Evolutionary conservation across 805 yeast genomes (phyloP), one percentile per base, ranked within the genome.

Genomic region (Wickerhamomyces mucosus): DNA sequence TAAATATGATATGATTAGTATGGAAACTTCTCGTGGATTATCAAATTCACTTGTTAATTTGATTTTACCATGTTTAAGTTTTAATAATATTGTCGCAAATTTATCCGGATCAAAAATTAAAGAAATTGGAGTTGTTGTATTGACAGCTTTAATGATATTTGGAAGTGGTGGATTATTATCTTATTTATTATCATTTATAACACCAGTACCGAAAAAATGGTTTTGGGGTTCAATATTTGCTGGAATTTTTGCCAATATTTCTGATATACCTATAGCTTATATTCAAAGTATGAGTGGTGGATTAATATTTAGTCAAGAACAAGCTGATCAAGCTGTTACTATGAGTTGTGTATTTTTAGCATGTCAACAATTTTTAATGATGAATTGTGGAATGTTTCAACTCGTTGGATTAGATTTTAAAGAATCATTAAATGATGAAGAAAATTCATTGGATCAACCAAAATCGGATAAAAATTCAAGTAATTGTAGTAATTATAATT

Each of bases 391-490:
- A 2, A 69, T 82, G 31, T 78, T 77, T 55, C 65, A 75, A 38
- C 55, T 86, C 31, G 63, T 85, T n/a, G 79, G 76, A 25, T 60
- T 73, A 50, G 96, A 86, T 50, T 81, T 85, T 46, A 62, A 67
- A 34, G 37, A 34, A 12, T 28, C 11, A 6, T 7, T 25, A 4
- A 34, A 36, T 14, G 10, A 19, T 8, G 24, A 21, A n/a, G n/a
- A 21, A 12, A 14, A 21, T 26, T 21, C 19, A 21, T 4, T 16
- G 15, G 32, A 12, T 7, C 14, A 21, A 21, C 11, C n/a, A 6
- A 14, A 7, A 6, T n/a, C 14, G 13, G 6, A n/a, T 21, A 12
- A n/a, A 6, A 12, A 12, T 21, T 21, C 24, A 6, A 21, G 24
- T 21, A 12, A 6, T 14, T 7, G 14, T 7, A 19, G 21, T 19